Conservation (phyloP, 345 rosid species). For the Bruguiera sexangula region DNA sequence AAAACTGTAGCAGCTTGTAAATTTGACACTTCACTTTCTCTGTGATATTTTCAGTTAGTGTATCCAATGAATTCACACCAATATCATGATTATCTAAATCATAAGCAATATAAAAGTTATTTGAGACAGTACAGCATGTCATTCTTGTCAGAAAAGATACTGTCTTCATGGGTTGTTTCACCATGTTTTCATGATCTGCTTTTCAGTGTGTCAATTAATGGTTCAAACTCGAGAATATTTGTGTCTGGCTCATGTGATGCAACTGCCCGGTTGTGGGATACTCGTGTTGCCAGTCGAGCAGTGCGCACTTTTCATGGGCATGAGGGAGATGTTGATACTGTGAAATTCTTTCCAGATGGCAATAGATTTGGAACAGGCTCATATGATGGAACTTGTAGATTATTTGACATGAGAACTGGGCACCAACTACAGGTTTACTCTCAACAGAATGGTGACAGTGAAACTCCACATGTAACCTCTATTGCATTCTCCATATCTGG, state of each 20-base stretch:
- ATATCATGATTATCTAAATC: too few species aligned
- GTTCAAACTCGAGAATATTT: slow-evolving; percentile 66
- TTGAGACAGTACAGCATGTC: not conserved
- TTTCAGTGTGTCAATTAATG: slow-evolving; percentile 75
- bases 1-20: too few species aligned
- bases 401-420: slow-evolving; percentile 91
- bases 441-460: slow-evolving; percentile 50
- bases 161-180: too few species aligned
- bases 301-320: slow-evolving; percentile 88
- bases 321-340: slow-evolving; percentile 81
- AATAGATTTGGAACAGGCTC: slow-evolving; percentile 94
- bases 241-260: slow-evolving; percentile 94
- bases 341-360: slow-evolving; percentile 96
- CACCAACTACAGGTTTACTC: slow-evolving; percentile 82
- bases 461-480: slow-evolving; percentile 61
- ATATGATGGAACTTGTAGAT: slow-evolving; percentile 91
- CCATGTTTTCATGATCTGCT: not conserved
- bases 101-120: not conserved
- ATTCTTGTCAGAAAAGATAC: too few species aligned
- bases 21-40: too few species aligned
- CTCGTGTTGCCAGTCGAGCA: slow-evolving; percentile 98
- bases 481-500: slow-evolving; percentile 92
- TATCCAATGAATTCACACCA: too few species aligned
- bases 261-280: slow-evolving; percentile 92
- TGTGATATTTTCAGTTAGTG: too few species aligned